Conservation (phyloP, 208 protist genomes). For the Acanthamoeba triangularis region DNA sequence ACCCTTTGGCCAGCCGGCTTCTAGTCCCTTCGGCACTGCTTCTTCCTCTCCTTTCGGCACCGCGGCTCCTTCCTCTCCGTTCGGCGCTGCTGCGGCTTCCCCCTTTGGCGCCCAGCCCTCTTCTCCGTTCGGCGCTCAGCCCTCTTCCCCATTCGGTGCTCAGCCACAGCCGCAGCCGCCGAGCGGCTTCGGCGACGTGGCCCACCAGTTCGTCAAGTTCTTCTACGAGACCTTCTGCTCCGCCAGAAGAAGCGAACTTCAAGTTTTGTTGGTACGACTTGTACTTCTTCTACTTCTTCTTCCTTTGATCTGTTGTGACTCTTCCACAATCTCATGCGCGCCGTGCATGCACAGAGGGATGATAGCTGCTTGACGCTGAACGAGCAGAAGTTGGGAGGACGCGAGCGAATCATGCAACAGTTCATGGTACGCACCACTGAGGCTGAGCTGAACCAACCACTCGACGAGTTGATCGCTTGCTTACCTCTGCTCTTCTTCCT, state of each 20-base stretch:
- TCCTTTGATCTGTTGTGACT: too few species aligned
- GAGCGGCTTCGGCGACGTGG: background rate
- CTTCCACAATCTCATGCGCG: background rate
- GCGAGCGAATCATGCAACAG: constrained; percentile 30
- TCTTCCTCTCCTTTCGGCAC: constrained; percentile 40
- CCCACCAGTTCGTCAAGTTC: constrained; percentile 17
- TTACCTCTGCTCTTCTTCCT: too few species aligned
- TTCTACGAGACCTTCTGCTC: constrained; percentile 58
- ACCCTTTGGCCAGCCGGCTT: background rate
- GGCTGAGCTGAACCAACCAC: too few species aligned
- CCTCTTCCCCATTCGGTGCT: constrained; percentile 16
- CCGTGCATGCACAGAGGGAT: background rate
- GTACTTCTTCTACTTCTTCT: background rate
- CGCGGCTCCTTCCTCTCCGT: background rate
- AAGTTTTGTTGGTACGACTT: constrained; percentile 47
- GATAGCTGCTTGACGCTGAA: constrained; percentile 60
- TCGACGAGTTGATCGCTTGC: too few species aligned
- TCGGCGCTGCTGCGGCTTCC: background rate
- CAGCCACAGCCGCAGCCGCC: background rate
- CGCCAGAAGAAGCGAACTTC: background rate
- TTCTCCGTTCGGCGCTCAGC: too few species aligned
- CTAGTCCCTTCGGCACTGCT: background rate
- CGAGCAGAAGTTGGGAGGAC: constrained; percentile 12
- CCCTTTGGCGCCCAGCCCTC: too few species aligned
- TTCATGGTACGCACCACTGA: background rate